phyloP scores from a whole-genome alignment of 2,329 filamentous ascomycete species.

The Alternaria rosae region DNA sequence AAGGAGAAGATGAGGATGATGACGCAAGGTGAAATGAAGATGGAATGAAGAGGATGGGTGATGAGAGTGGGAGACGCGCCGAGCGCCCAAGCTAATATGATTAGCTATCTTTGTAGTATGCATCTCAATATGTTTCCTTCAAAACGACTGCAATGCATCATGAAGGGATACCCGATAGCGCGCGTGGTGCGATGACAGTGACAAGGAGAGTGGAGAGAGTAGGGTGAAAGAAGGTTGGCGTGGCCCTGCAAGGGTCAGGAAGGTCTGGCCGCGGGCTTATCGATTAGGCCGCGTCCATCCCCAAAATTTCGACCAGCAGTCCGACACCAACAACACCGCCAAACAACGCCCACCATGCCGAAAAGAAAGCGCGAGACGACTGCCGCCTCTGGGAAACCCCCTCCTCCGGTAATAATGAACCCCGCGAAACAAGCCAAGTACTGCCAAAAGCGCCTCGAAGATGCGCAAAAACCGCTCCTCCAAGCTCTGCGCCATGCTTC shows the following conservation, averaged over 20 bases:
- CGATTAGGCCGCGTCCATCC: constrained; percentile 11
- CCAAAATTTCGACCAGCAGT: constrained; percentile 19
- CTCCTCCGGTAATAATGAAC: neutral
- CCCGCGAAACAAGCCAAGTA: constrained; percentile 30
- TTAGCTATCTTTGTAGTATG: neutral
- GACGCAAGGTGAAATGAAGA: neutral
- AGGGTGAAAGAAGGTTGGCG: neutral
- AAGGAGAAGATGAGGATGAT: neutral
- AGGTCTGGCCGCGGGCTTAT: constrained; percentile 11
- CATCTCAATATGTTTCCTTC: neutral
- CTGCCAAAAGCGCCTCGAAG: constrained; percentile 56
- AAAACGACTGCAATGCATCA: neutral
- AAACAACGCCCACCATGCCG: constrained; percentile 30
- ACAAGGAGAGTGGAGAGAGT: neutral
- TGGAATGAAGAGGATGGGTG: neutral
- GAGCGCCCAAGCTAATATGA: neutral
- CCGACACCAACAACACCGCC: constrained; percentile 1
- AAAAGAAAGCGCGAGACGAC: constrained; percentile 45
- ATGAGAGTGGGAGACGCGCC: neutral
- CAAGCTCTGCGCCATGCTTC: constrained; percentile 75
- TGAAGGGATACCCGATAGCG: neutral
- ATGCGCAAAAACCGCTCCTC: constrained; percentile 64
- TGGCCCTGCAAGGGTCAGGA: too few species aligned
- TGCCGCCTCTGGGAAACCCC: constrained; percentile 10
- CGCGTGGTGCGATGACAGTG: neutral